Percentiles rank a stretch among this genome's conserved stretches.
Conservation (phyloP, 2,329 filamentous ascomycete genomes). For the Lasiodiplodia sp. region DNA sequence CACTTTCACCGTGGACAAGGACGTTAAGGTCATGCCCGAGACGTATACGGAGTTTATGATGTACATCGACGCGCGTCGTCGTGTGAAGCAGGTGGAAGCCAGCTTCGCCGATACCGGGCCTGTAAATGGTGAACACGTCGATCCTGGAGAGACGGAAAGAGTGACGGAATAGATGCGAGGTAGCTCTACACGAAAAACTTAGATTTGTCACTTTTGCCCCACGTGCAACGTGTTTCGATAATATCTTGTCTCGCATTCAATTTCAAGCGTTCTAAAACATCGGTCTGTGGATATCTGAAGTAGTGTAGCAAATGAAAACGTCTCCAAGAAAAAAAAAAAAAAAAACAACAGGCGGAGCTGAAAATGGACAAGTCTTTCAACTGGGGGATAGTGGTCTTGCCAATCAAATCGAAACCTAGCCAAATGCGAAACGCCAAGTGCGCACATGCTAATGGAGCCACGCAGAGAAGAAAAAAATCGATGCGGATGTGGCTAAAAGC, state of each 20-base stretch:
- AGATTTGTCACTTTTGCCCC: not conserved
- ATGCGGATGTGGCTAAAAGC: not conserved
- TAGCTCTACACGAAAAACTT: not conserved
- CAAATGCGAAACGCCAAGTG: conserved; percentile 15
- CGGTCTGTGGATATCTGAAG: conserved; percentile 24
- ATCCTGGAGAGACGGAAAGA: conserved; percentile 36
- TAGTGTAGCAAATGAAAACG: not conserved
- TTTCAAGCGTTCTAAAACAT: conserved; percentile 1
- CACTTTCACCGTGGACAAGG: conserved; percentile 71
- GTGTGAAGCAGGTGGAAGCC: conserved; percentile 61
- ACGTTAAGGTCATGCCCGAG: conserved; percentile 71
- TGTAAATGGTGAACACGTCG: conserved; percentile 15
- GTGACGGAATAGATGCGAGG: conserved; percentile 39
- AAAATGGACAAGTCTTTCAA: not conserved
- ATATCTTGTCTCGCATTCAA: not conserved
- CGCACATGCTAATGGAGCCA: conserved; percentile 2
- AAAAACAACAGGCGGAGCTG: not conserved
- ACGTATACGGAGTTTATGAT: conserved; percentile 71
- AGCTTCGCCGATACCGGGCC: conserved; percentile 40
- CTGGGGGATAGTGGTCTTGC: not conserved
- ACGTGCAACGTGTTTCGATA: not conserved
- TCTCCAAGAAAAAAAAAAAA: conserved; percentile 3
- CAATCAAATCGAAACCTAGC: not conserved
- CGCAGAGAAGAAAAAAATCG: not conserved
- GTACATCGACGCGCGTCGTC: conserved; percentile 66